Evolutionary conservation across 495 filamentous ascomycete genomes (phyloP).

Genomic region (Echria macrotheca): DNA sequence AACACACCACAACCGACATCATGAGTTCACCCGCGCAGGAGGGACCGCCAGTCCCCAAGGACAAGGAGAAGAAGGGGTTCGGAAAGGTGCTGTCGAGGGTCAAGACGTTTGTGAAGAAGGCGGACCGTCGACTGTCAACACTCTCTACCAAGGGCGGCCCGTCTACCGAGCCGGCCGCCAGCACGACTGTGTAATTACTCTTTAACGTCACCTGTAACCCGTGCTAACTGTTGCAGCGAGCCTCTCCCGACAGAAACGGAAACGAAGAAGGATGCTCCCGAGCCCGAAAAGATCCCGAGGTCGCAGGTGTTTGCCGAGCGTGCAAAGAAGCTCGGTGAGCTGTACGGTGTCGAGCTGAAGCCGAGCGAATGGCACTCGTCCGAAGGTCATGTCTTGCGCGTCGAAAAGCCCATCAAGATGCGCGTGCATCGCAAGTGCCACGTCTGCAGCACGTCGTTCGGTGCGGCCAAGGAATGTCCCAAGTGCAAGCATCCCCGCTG

Average conservation of each 20-base stretch:
- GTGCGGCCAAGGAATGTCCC: constrained; percentile 55
- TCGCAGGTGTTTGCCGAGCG: constrained; percentile 59
- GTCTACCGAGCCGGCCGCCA: constrained; percentile 17
- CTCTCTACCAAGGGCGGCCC: constrained; percentile 14
- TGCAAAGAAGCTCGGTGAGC: constrained; percentile 64
- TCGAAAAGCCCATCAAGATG: constrained; percentile 89
- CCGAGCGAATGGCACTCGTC: constrained; percentile 61
- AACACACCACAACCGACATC: constrained; percentile 11
- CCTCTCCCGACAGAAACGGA: constrained; percentile 1
- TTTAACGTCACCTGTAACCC: constrained; percentile 2
- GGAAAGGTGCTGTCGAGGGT: constrained; percentile 58
- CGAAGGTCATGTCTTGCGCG: constrained; percentile 58
- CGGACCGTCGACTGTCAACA: constrained; percentile 32
- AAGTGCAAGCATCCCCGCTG: constrained; percentile 73
- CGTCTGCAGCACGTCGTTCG: constrained; percentile 62
- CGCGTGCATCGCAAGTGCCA: constrained; percentile 82
- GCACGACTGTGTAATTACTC: constrained; percentile 27
- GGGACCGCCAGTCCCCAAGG: constrained; percentile 29
- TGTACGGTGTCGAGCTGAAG: constrained; percentile 67
- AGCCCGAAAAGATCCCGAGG: constrained; percentile 34
- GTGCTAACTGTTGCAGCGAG: constrained; percentile 19
- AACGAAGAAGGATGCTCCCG: constrained; percentile 12
- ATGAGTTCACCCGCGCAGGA: constrained; percentile 43
- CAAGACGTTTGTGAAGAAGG: constrained; percentile 57
- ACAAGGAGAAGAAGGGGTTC: constrained; percentile 57